phyloP scores from a whole-genome alignment of 2,329 filamentous ascomycete genomes.

The Aspergillus neotritici region DNA sequence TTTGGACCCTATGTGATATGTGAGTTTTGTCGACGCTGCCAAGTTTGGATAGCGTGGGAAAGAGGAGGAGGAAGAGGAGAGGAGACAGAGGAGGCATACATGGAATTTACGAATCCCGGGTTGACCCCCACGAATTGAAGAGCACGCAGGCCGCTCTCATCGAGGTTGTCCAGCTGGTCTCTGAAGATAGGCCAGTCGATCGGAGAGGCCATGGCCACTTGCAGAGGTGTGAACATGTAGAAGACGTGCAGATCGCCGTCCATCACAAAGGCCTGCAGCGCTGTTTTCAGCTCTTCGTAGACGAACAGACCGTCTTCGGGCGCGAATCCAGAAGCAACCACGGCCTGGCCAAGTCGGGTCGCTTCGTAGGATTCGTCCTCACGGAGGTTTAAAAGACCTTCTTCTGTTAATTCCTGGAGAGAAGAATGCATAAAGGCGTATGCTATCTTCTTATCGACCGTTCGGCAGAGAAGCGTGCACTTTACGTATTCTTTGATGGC shows the following conservation, averaged over 20 bases:
- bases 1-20: conserved; percentile 54
- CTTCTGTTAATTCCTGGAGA: conserved; percentile 52
- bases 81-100: conserved; percentile 51
- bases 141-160: conserved; percentile 66
- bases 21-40: conserved; percentile 5
- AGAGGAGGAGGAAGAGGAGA: not conserved
- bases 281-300: conserved; percentile 61
- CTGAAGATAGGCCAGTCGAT: conserved; percentile 70
- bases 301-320: conserved; percentile 72
- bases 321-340: conserved; percentile 66
- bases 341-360: conserved; percentile 62
- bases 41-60: not conserved
- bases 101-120: conserved; percentile 59
- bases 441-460: conserved; percentile 48
- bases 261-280: conserved; percentile 69
- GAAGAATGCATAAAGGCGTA: conserved; percentile 53
- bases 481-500: conserved; percentile 63
- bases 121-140: conserved; percentile 64
- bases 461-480: conserved; percentile 61
- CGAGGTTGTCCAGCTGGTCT: conserved; percentile 62
- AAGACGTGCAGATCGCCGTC: conserved; percentile 75
- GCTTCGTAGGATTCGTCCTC: conserved; percentile 51
- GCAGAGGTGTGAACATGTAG: conserved; percentile 70
- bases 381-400: conserved; percentile 52
- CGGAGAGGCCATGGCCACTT: conserved; percentile 41